phyloP scores from a whole-genome alignment of 129 eudicot species.

The sunflower (Helianthus annuus) region DNA sequence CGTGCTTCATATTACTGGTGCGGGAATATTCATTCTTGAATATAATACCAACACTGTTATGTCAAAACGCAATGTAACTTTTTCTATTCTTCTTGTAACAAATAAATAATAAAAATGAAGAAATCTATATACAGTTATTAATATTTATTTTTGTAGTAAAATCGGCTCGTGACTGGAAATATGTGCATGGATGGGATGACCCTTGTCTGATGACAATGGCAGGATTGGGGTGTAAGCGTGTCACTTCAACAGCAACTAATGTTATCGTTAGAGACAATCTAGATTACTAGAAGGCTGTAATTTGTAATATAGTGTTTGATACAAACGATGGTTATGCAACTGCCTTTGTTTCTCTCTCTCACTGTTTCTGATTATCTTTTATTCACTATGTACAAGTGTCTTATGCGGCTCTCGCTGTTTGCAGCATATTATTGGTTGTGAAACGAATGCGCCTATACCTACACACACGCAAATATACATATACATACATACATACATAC shows the following conservation, averaged over 20 bases:
- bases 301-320: no score
- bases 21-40: constrained; percentile 93
- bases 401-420: no score
- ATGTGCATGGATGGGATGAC: constrained; percentile 99
- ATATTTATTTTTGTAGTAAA: constrained; percentile 51
- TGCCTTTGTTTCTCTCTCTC: no score
- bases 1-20: no score
- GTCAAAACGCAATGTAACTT: constrained; percentile 90
- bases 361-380: no score
- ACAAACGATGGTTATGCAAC: no score
- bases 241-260: constrained; percentile 79
- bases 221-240: constrained; percentile 85
- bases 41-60: constrained; percentile 84
- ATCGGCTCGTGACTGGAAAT: constrained; percentile 78
- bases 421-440: no score
- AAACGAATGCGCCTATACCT: no score
- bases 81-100: neutral
- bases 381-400: constrained; percentile 19
- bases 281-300: no score
- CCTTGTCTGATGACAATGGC: constrained; percentile 91
- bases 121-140: neutral
- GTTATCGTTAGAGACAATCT: no score
- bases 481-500: no score
- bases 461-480: no score
- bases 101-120: neutral